phyloP scores from a whole-genome alignment of 495 filamentous ascomycete species.

The Penicillium parvum region DNA sequence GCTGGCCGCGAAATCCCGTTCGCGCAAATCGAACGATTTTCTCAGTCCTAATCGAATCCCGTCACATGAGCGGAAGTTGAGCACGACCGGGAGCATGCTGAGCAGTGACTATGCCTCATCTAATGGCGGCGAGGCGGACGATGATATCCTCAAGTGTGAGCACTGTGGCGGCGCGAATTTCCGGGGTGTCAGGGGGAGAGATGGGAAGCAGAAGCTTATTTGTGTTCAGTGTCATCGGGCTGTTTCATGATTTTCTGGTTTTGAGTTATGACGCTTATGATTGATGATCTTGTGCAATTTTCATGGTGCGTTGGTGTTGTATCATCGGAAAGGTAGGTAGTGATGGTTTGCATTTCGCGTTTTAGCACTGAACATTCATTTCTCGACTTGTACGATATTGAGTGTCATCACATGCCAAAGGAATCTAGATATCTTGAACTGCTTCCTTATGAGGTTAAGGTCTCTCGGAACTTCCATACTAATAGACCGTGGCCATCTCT shows the following conservation, averaged over 20 bases:
- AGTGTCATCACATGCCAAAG: no score
- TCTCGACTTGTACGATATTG: no score
- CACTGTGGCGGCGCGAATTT: slow-evolving; percentile 51
- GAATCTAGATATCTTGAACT: no score
- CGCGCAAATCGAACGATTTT: slow-evolving; percentile 23
- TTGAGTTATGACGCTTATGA: slow-evolving; percentile 1
- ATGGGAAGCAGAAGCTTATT: slow-evolving; percentile 47
- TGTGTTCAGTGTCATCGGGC: slow-evolving; percentile 47
- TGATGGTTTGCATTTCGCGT: no score
- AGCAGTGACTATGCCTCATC: slow-evolving; percentile 46
- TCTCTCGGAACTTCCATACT: no score
- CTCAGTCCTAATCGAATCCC: slow-evolving; percentile 26
- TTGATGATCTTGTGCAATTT: not conserved
- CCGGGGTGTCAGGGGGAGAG: slow-evolving; percentile 42
- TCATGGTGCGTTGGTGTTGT: not conserved
- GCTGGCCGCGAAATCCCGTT: slow-evolving; percentile 32
- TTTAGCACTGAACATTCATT: no score
- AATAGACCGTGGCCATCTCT: no score
- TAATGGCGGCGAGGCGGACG: slow-evolving; percentile 32
- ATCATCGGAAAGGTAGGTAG: no score
- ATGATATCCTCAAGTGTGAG: slow-evolving; percentile 45
- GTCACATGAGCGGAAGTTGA: slow-evolving; percentile 30
- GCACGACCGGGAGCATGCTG: slow-evolving; percentile 31
- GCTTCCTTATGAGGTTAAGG: no score
- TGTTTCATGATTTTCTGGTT: slow-evolving; percentile 9